These are phyloP conservation scores for Alternaria metachromatica DNA, from an alignment of 2,329 filamentous ascomycete genomes.

Conservation along the genomic window DNA sequence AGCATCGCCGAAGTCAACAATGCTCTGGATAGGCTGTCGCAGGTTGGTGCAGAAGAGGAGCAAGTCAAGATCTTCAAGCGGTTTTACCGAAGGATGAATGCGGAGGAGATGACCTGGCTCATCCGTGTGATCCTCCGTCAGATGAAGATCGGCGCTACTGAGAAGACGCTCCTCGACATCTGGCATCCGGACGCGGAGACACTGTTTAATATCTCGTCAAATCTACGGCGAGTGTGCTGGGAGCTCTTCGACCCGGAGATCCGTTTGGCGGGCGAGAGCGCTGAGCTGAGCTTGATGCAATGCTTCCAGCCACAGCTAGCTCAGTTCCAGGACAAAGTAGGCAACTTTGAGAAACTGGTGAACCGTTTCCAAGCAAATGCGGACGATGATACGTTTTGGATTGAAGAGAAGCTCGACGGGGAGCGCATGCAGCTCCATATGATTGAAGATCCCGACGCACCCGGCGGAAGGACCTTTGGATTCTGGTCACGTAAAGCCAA, in stretches of 20 bases:
- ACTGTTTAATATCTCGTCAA: slow-evolving; percentile 87
- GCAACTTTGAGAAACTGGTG: slow-evolving; percentile 79
- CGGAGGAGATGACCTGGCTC: slow-evolving; percentile 92
- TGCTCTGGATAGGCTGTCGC: slow-evolving; percentile 78
- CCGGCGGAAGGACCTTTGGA: slow-evolving; percentile 75
- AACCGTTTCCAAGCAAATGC: slow-evolving; percentile 69
- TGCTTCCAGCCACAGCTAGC: slow-evolving; percentile 97
- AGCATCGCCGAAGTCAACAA: slow-evolving; percentile 89
- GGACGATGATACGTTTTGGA: slow-evolving; percentile 84
- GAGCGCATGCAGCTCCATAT: slow-evolving; percentile 98
- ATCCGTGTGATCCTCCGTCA: slow-evolving; percentile 90
- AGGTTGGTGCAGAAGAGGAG: slow-evolving; percentile 78
- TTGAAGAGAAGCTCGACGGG: slow-evolving; percentile 96
- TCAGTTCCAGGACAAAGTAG: slow-evolving; percentile 78
- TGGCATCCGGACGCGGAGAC: slow-evolving; percentile 62
- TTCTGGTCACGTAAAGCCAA: slow-evolving; percentile 98
- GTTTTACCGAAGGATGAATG: slow-evolving; percentile 91
- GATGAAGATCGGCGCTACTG: slow-evolving; percentile 78
- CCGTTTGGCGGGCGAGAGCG: slow-evolving; percentile 76
- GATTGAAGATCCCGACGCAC: slow-evolving; percentile 69
- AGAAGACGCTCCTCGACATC: slow-evolving; percentile 81
- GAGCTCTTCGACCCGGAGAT: slow-evolving; percentile 78
- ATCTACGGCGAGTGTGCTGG: slow-evolving; percentile 90
- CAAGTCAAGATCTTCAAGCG: slow-evolving; percentile 80
- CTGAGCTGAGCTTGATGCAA: slow-evolving; percentile 82